Evolutionary conservation across 495 filamentous ascomycete species (phyloP), one percentile per base, ranked within the genome.

Genomic region (Hypoxylon crocopeplum): DNA sequence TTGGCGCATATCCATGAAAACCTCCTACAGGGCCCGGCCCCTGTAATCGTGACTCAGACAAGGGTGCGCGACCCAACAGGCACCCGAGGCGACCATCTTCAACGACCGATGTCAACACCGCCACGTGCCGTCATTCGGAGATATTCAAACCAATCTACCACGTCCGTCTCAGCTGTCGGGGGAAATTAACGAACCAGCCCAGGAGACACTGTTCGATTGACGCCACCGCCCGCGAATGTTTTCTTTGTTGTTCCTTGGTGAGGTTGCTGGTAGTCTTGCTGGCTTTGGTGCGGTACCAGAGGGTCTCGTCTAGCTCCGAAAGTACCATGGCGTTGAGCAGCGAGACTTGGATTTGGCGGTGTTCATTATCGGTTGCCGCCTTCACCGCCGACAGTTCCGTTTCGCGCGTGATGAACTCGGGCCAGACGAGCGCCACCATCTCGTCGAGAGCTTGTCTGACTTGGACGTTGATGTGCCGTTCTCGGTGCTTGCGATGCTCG

Each of bases 341-440:
- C 38, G 64, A 63, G 1, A 48, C 47, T 15, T 68, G 52, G 37
- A 56, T 29, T 12, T 68, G 46, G 1, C 54, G 64, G 12, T 38
- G 53, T 15, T 70, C 67, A 15, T 12, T 34, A 19, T 70, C 67
- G 5, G 39, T 49, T 1, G 25, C 27, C 6, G 59, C 49, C 19
- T 56, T 64, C 7, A 48, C 44, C 15, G 34, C 51, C 30, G 67
- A 62, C 15, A 15, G 3, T 4, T 48, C 39, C 1, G 64, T 67
- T 27, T 56, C 53, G 45, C 67, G 64, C 46, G 67, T 69, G 12
- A 56, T 30, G 46, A 67, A 67, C 20, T 69, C 67, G 5, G 67
- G 60, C 30, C 58, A 63, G 1, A 62, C 27, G 10, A 67, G 60
- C 30, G 17, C 16, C 17, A 62, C 55, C 16, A 59, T 36, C 16